These are phyloP conservation scores for Tetraselmis striata DNA, from an alignment of 139 green algal genomes.

Conservation along the genomic window DNA sequence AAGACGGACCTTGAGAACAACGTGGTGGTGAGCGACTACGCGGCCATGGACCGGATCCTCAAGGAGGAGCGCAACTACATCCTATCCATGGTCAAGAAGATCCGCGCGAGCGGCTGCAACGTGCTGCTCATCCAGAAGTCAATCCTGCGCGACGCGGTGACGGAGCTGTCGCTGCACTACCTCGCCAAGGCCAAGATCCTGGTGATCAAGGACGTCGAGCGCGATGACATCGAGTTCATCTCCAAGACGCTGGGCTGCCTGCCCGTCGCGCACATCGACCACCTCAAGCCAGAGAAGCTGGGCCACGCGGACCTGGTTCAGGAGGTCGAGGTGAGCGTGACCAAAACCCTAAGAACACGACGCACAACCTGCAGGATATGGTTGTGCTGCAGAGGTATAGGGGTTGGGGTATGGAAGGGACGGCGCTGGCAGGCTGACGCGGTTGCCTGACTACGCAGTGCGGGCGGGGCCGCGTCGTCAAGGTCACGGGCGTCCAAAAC, in stretches of 20 bases:
- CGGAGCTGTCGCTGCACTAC: constrained; percentile 97
- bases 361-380: no score
- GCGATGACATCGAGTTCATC: constrained; percentile 99
- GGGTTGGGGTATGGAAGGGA: no score
- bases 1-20: constrained; percentile 99
- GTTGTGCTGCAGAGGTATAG: no score
- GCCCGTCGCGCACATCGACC: constrained; percentile 93
- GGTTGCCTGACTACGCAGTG: no score
- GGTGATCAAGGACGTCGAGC: constrained; percentile 94
- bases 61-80: constrained; percentile 99
- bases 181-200: constrained; percentile 99
- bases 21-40: constrained; percentile 89
- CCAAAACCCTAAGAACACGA: no score
- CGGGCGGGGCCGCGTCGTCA: constrained; percentile 69
- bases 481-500: constrained; percentile 88
- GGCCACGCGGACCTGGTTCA: constrained; percentile 80
- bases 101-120: constrained; percentile 90
- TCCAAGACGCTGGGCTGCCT: constrained; percentile 91
- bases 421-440: no score
- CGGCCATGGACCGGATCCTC: constrained; percentile 82
- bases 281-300: constrained; percentile 93
- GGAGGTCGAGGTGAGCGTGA: constrained; percentile 57
- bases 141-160: constrained; percentile 94
- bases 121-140: constrained; percentile 98
- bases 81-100: constrained; percentile 96